A percentile compares a stretch with the other conserved stretches of the same genome.
Evolutionary conservation across 306 rosid genomes (phyloP).

Genomic region (Citrullus colocynthis): DNA sequence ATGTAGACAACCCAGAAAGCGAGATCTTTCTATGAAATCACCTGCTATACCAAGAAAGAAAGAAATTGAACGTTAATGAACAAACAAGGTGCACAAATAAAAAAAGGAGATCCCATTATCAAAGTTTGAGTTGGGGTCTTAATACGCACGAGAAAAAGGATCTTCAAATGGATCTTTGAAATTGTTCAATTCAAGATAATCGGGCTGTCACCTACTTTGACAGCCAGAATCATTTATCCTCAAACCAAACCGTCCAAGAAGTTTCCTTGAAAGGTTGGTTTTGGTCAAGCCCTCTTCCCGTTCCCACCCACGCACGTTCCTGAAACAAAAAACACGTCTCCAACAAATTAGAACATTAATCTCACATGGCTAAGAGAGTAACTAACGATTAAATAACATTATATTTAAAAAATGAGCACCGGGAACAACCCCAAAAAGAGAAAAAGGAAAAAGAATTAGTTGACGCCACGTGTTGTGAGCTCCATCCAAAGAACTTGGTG

Average conservation of each 20-base stretch:
- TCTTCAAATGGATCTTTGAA: background rate
- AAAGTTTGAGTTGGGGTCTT: background rate
- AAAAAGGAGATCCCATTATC: background rate
- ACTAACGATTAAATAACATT: background rate
- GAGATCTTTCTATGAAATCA: background rate
- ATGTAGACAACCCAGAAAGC: slow-evolving; percentile 4
- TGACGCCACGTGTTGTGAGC: slow-evolving; percentile 1
- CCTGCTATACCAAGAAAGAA: background rate
- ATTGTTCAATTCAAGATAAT: slow-evolving; percentile 3
- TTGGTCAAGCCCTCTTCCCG: slow-evolving; percentile 1
- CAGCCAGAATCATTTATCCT: background rate
- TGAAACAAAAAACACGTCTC: slow-evolving; percentile 1
- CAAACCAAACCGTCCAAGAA: slow-evolving; percentile 6
- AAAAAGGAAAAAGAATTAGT: background rate
- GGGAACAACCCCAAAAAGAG: background rate
- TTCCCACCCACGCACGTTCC: slow-evolving; percentile 6
- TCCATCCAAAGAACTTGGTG: background rate
- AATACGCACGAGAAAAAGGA: slow-evolving; percentile 7
- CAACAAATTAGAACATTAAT: background rate
- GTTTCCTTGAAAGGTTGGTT: background rate
- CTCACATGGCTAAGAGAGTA: background rate
- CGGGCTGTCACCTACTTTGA: slow-evolving; percentile 4
- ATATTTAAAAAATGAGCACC: background rate
- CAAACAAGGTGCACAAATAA: background rate
- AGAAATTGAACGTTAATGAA: background rate